Conservation (phyloP, 108 stramenopile species). For the Chaetoceros muelleri region DNA sequence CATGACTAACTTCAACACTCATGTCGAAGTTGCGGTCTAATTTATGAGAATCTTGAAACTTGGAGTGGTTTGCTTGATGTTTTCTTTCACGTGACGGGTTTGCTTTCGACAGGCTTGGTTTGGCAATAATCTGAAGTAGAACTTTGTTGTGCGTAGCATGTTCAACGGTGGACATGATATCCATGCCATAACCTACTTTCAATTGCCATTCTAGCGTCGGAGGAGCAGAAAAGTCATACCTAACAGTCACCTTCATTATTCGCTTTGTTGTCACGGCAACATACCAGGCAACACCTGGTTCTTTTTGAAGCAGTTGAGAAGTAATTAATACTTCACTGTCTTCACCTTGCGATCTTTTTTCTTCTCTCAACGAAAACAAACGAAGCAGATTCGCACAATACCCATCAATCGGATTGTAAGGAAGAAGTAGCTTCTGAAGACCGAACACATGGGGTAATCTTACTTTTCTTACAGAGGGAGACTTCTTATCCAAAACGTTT, state of each 20-base stretch:
- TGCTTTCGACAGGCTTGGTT: background rate
- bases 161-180: conserved; percentile 39
- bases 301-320: conserved; percentile 55
- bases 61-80: background rate
- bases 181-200: conserved; percentile 11
- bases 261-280: conserved; percentile 56
- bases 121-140: conserved; percentile 26
- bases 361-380: conserved; percentile 29
- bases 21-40: background rate
- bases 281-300: conserved; percentile 57
- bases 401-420: conserved; percentile 42
- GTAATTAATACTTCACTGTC: conserved; percentile 28
- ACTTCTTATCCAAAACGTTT: conserved; percentile 64
- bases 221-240: conserved; percentile 22
- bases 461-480: conserved; percentile 44
- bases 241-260: conserved; percentile 53
- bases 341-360: conserved; percentile 16
- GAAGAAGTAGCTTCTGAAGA: conserved; percentile 40
- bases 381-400: conserved; percentile 43
- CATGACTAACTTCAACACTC: conserved; percentile 2
- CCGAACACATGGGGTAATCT: conserved; percentile 72
- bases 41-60: background rate
- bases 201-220: conserved; percentile 62
- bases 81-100: background rate
- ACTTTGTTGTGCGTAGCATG: conserved; percentile 71